phyloP scores from a whole-genome alignment of 306 rosid genomes.

The Vigna radiata region DNA sequence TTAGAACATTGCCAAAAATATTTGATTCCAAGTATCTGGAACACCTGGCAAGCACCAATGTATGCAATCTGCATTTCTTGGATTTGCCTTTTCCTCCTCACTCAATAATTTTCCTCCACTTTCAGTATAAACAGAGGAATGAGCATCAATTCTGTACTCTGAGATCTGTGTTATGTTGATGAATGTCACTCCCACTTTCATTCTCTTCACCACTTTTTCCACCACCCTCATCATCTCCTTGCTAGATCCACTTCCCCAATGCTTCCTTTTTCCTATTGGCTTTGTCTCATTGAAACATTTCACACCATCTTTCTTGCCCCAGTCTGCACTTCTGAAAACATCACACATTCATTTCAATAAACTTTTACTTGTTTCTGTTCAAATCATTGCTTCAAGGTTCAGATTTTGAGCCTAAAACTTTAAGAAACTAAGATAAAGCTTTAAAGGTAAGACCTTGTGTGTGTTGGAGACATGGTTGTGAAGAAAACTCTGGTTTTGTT shows the following conservation, averaged over 20 bases:
- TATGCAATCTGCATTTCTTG: slow-evolving; percentile 77
- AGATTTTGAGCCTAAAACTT: background rate
- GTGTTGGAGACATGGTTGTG: slow-evolving; percentile 85
- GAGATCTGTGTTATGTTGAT: slow-evolving; percentile 81
- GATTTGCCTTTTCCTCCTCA: slow-evolving; percentile 62
- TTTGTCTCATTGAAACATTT: slow-evolving; percentile 51
- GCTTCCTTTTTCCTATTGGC: slow-evolving; percentile 63
- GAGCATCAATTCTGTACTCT: slow-evolving; percentile 77
- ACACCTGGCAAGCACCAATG: slow-evolving; percentile 94
- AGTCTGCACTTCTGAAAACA: slow-evolving; percentile 45
- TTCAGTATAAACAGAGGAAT: slow-evolving; percentile 74
- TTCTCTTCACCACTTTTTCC: slow-evolving; percentile 52
- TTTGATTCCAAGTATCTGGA: slow-evolving; percentile 84
- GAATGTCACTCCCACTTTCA: slow-evolving; percentile 64
- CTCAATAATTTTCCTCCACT: slow-evolving; percentile 62
- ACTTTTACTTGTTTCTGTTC: background rate
- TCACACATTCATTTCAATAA: background rate
- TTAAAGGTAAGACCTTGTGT: slow-evolving; percentile 54
- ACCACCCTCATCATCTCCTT: slow-evolving; percentile 70
- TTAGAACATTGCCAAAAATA: slow-evolving; percentile 68
- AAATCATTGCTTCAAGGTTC: background rate
- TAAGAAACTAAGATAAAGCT: background rate
- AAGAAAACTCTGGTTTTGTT: slow-evolving; percentile 77
- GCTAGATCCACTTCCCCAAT: slow-evolving; percentile 80
- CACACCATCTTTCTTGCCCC: slow-evolving; percentile 46